These are phyloP conservation scores for Aquilaria malaccensis DNA, from an alignment of 345 rosid species.

Conservation along the genomic window DNA sequence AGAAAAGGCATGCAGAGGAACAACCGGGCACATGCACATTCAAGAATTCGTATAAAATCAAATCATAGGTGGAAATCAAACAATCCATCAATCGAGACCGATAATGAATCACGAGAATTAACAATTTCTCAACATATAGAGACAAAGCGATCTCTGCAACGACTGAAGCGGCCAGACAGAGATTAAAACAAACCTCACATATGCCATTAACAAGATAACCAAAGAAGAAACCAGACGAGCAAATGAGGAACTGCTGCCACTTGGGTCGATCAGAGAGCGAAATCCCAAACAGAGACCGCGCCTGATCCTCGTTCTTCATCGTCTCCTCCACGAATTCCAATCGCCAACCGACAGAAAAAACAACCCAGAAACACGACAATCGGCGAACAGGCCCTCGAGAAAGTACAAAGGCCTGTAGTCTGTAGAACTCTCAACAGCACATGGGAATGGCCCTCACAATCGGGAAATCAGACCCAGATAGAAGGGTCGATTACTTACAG, in stretches of 20 bases:
- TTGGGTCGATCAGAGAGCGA: slow-evolving; percentile 57
- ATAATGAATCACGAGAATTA: too few relatives aligned
- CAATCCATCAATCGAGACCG: not conserved
- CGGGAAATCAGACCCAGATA: not conserved
- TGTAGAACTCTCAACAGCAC: too few relatives aligned
- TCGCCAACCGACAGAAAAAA: not conserved
- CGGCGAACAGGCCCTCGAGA: not conserved
- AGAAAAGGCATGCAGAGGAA: too few relatives aligned
- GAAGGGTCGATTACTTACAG: not conserved
- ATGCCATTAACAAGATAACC: slow-evolving; percentile 85
- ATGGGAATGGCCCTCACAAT: too few relatives aligned
- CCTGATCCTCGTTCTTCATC: slow-evolving; percentile 61
- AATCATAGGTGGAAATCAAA: not conserved
- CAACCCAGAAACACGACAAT: not conserved
- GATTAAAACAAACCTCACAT: slow-evolving; percentile 52
- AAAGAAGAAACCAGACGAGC: slow-evolving; percentile 87
- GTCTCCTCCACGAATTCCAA: not conserved
- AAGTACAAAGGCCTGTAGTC: not conserved
- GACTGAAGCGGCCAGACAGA: not conserved
- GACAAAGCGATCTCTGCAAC: not conserved
- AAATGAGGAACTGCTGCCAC: slow-evolving; percentile 78
- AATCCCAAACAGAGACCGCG: slow-evolving; percentile 60
- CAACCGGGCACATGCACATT: too few relatives aligned
- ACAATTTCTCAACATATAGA: too few relatives aligned
- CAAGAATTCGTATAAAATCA: not conserved